A percentile compares a stretch with the other conserved stretches of the same genome.
phyloP scores from a whole-genome alignment of 2,329 filamentous ascomycete genomes.

The Epichloe sp. region DNA sequence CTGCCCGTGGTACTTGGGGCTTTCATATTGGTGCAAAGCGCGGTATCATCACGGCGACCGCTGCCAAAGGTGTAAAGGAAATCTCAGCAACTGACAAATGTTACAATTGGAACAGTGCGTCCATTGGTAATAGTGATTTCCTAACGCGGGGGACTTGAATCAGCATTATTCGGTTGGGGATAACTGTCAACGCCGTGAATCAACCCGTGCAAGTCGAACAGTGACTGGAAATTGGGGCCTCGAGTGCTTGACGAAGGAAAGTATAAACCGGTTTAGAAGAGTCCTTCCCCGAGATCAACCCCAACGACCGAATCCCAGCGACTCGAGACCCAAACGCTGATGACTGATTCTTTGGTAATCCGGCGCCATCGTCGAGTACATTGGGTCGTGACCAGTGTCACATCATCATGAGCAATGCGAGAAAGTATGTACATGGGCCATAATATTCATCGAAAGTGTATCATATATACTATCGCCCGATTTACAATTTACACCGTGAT shows the following conservation, averaged over 20 bases:
- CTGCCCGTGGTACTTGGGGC: neutral
- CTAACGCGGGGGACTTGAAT: neutral
- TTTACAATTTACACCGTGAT: too few relatives aligned
- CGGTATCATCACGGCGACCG: too few relatives aligned
- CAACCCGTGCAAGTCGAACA: neutral
- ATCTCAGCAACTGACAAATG: too few relatives aligned
- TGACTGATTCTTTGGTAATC: slow-evolving; percentile 13
- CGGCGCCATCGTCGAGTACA: slow-evolving; percentile 19
- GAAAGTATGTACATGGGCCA: too few relatives aligned
- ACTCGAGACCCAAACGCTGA: slow-evolving; percentile 23
- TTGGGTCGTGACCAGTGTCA: slow-evolving; percentile 11
- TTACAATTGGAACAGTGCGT: neutral
- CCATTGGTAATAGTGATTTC: neutral
- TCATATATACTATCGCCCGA: neutral
- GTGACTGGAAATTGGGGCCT: neutral
- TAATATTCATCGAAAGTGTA: slow-evolving; percentile 10
- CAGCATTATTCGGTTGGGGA: neutral
- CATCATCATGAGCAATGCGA: too few relatives aligned
- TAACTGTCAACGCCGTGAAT: too few relatives aligned
- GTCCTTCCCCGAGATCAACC: too few relatives aligned
- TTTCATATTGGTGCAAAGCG: too few relatives aligned
- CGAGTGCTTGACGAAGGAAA: too few relatives aligned
- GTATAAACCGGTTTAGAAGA: too few relatives aligned
- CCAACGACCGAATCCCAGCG: slow-evolving; percentile 9
- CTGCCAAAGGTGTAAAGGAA: too few relatives aligned